Conservation (phyloP, 106 monocot genomes). For the Hemerocallis citrina region DNA sequence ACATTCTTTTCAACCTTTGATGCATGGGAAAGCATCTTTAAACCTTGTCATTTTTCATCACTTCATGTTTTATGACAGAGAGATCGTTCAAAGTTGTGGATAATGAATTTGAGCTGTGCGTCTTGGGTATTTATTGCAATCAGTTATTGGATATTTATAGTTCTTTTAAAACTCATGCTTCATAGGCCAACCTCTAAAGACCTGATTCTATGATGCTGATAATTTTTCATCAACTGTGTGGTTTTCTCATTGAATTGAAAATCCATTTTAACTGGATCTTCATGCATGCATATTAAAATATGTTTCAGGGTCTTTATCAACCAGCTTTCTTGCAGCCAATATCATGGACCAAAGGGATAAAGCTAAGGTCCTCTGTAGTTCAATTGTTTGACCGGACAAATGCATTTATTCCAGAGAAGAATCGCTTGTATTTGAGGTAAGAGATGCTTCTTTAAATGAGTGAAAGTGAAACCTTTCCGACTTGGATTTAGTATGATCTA, state of each 20-base stretch:
- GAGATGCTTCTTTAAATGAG: neutral
- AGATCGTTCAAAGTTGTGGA: no score
- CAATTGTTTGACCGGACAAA: neutral
- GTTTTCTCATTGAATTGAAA: neutral
- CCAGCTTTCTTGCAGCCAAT: neutral
- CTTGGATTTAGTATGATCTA: no score
- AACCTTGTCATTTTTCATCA: no score
- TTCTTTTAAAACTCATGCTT: neutral
- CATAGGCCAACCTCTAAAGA: neutral
- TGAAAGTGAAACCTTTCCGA: no score
- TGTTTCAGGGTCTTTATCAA: conserved; percentile 11
- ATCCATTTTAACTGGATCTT: neutral
- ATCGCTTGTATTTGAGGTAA: conserved; percentile 5
- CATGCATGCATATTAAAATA: neutral
- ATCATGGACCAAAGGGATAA: conserved; percentile 6
- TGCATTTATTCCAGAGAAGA: neutral
- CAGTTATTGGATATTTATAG: neutral
- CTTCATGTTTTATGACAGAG: no score
- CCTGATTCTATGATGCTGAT: neutral
- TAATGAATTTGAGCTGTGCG: no score
- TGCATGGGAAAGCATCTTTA: no score
- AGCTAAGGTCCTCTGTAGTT: conserved; percentile 7
- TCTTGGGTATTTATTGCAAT: neutral
- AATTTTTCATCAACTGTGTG: no score
- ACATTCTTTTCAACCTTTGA: no score